phyloP scores from a whole-genome alignment of 495 filamentous ascomycete genomes.

The Podospora pseudoanserina region DNA sequence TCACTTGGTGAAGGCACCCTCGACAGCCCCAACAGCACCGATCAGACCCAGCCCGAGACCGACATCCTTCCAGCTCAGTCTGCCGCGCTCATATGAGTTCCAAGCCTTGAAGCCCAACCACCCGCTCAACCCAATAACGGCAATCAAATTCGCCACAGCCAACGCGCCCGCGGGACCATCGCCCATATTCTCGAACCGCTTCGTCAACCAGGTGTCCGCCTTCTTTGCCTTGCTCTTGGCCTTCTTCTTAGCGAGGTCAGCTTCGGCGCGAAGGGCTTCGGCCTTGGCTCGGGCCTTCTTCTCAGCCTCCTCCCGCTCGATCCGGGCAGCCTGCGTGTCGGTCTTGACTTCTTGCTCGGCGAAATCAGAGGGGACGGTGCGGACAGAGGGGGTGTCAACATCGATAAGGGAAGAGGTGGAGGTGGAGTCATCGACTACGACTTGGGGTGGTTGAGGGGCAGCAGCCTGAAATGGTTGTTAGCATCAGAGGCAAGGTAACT shows the following conservation, averaged over 20 bases:
- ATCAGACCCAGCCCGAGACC: slow-evolving; percentile 59
- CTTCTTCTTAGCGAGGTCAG: slow-evolving; percentile 52
- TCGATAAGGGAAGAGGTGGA: slow-evolving; percentile 63
- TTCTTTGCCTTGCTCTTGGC: slow-evolving; percentile 36
- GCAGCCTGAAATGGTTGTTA: slow-evolving; percentile 44
- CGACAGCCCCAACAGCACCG: slow-evolving; percentile 38
- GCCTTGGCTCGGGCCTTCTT: slow-evolving; percentile 44
- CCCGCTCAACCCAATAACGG: slow-evolving; percentile 43
- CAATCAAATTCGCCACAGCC: slow-evolving; percentile 37
- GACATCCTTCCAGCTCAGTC: slow-evolving; percentile 65
- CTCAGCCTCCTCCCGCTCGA: slow-evolving; percentile 54
- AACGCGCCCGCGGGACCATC: slow-evolving; percentile 36
- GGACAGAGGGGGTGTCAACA: slow-evolving; percentile 70
- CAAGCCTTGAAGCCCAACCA: slow-evolving; percentile 47
- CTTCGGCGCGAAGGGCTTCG: slow-evolving; percentile 41
- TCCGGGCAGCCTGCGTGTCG: slow-evolving; percentile 64
- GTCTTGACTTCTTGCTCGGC: slow-evolving; percentile 62
- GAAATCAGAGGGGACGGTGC: slow-evolving; percentile 65
- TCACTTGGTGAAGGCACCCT: slow-evolving; percentile 42
- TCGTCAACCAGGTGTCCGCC: slow-evolving; percentile 39
- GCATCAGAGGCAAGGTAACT: not conserved
- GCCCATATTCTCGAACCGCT: slow-evolving; percentile 30
- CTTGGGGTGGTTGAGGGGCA: slow-evolving; percentile 60
- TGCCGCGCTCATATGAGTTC: slow-evolving; percentile 56
- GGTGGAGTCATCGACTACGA: slow-evolving; percentile 58